Conservation (phyloP, 495 filamentous ascomycete genomes). For the Podospora pseudoanserina region DNA sequence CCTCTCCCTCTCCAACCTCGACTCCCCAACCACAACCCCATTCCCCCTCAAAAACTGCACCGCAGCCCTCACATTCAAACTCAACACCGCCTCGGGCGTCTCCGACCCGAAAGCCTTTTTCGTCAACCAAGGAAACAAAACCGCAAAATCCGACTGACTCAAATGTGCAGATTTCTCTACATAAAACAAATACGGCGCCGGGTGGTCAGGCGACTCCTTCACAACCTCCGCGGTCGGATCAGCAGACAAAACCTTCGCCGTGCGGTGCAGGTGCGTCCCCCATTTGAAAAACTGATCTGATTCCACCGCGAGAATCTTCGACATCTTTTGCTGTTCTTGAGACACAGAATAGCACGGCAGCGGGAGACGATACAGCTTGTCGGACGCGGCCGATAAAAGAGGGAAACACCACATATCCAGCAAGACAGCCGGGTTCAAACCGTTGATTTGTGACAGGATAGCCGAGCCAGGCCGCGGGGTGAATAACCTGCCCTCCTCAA, state of each 20-base stretch:
- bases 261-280: slow-evolving; percentile 58
- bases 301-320: slow-evolving; percentile 57
- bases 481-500: slow-evolving; percentile 41
- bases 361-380: slow-evolving; percentile 58
- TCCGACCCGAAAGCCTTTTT: slow-evolving; percentile 54
- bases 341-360: slow-evolving; percentile 56
- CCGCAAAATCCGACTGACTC: slow-evolving; percentile 72
- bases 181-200: slow-evolving; percentile 59
- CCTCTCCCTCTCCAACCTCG: slow-evolving; percentile 32
- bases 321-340: slow-evolving; percentile 41
- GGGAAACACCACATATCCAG: slow-evolving; percentile 76
- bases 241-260: slow-evolving; percentile 53
- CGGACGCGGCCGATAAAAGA: slow-evolving; percentile 51
- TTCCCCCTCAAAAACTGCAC: slow-evolving; percentile 56
- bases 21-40: slow-evolving; percentile 40
- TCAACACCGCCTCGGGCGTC: slow-evolving; percentile 58
- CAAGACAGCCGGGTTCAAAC: slow-evolving; percentile 54
- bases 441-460: slow-evolving; percentile 59
- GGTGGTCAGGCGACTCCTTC: slow-evolving; percentile 6
- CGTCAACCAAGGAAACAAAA: slow-evolving; percentile 67
- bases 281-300: slow-evolving; percentile 70
- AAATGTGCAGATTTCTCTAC: slow-evolving; percentile 61
- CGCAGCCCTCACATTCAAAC: slow-evolving; percentile 60
- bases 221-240: slow-evolving; percentile 38
- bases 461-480: slow-evolving; percentile 44